These are phyloP conservation scores for Cercospora nicotianae DNA, from an alignment of 2,329 filamentous ascomycete species.

Conservation along the genomic window DNA sequence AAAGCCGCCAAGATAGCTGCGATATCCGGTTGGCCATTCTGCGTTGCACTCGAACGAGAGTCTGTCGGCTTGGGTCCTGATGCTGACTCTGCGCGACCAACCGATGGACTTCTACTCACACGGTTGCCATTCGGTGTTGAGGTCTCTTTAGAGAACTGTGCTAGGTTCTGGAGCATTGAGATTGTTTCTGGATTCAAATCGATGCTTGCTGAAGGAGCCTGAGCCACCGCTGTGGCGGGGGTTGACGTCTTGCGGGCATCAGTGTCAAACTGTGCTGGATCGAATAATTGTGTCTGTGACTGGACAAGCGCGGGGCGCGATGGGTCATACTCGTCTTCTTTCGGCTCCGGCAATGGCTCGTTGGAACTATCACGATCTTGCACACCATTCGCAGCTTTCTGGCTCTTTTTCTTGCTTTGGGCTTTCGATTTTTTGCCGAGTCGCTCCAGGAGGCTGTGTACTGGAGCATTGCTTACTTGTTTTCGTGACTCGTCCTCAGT, in stretches of 20 bases:
- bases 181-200: constrained; percentile 30
- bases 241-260: constrained; percentile 29
- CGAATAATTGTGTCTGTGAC: constrained; percentile 19
- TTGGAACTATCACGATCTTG: constrained; percentile 22
- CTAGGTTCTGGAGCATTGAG: constrained; percentile 28
- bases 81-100: constrained; percentile 22
- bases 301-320: constrained; percentile 39
- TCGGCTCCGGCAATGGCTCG: constrained; percentile 40
- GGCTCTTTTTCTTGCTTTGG: constrained; percentile 35
- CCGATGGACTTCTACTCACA: constrained; percentile 27
- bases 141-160: neutral
- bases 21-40: constrained; percentile 30
- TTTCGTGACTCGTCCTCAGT: constrained; percentile 27
- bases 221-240: neutral
- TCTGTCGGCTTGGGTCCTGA: neutral
- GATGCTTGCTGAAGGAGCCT: constrained; percentile 4
- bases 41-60: neutral
- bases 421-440: constrained; percentile 35
- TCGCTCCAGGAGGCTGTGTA: constrained; percentile 27
- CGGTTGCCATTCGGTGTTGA: neutral
- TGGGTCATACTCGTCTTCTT: constrained; percentile 53
- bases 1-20: constrained; percentile 35
- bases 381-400: constrained; percentile 30
- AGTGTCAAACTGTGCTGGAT: constrained; percentile 36
- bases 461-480: constrained; percentile 20